These are phyloP conservation scores for Gentiana dahurica DNA, from an alignment of 257 asterid species.

Conservation along the genomic window DNA sequence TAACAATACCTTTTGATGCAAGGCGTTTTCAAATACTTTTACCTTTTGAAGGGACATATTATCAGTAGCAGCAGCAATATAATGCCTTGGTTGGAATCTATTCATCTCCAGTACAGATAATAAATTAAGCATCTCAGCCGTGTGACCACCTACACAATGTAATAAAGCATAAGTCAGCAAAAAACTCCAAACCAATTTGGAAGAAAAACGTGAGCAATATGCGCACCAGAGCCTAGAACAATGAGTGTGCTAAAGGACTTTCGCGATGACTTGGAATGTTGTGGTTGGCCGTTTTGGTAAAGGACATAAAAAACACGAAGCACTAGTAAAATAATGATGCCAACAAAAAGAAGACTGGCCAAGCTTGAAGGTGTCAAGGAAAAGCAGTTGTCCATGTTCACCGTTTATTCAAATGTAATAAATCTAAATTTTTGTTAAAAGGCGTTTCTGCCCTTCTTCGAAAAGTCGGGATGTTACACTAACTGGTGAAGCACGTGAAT, in stretches of 20 bases:
- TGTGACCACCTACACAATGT: slow-evolving; percentile 70
- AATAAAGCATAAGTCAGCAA: neutral
- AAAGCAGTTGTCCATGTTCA: slow-evolving; percentile 27
- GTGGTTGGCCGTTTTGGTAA: slow-evolving; percentile 29
- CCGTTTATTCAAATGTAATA: too few relatives aligned
- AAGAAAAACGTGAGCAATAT: neutral
- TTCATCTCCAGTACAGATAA: slow-evolving; percentile 51
- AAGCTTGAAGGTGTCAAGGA: slow-evolving; percentile 13
- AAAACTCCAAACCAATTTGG: neutral
- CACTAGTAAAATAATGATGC: slow-evolving; percentile 25
- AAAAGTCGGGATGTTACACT: too few relatives aligned
- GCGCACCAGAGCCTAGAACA: slow-evolving; percentile 74
- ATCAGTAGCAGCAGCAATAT: too few relatives aligned
- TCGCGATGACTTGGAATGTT: slow-evolving; percentile 18
- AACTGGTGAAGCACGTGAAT: too few relatives aligned
- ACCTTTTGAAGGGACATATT: slow-evolving; percentile 96
- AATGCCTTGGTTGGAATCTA: slow-evolving; percentile 58
- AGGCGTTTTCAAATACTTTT: slow-evolving; percentile 49
- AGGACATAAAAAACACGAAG: slow-evolving; percentile 42
- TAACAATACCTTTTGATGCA: slow-evolving; percentile 39
- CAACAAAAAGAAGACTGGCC: slow-evolving; percentile 21
- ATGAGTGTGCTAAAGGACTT: slow-evolving; percentile 48
- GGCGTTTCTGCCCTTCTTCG: too few relatives aligned
- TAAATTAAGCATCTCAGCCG: slow-evolving; percentile 84
- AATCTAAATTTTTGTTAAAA: too few relatives aligned